A percentile compares a stretch with the other conserved stretches of the same genome.
These are phyloP conservation scores for Metrosideros polymorpha DNA, from an alignment of 441 rosid species.

Conservation along the genomic window DNA sequence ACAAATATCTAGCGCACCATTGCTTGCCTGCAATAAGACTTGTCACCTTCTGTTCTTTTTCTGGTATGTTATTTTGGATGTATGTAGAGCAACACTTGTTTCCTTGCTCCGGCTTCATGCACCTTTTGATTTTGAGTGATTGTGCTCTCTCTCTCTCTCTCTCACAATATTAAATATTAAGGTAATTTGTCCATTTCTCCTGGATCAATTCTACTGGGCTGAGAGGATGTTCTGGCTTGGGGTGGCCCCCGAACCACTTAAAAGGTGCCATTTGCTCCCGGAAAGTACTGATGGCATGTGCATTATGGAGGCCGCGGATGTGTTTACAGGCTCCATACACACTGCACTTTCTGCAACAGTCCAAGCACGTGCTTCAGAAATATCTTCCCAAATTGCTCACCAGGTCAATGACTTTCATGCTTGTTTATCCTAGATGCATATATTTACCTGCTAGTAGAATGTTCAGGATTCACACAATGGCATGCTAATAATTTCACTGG, in stretches of 20 bases:
- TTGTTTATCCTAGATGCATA: background rate
- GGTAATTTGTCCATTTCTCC: slow-evolving; percentile 82
- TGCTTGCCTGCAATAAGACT: background rate
- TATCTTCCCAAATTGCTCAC: slow-evolving; percentile 40
- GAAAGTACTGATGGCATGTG: slow-evolving; percentile 28
- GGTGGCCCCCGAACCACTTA: slow-evolving; percentile 75
- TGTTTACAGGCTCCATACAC: slow-evolving; percentile 41
- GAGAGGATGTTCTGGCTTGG: slow-evolving; percentile 93
- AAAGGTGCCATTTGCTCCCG: slow-evolving; percentile 41
- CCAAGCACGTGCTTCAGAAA: slow-evolving; percentile 40
- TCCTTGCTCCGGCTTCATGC: background rate
- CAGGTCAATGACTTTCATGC: slow-evolving; percentile 40
- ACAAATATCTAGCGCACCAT: background rate
- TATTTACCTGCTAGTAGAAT: background rate
- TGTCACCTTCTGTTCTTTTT: background rate
- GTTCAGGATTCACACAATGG: background rate
- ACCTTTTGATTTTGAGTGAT: background rate
- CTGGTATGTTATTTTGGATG: background rate
- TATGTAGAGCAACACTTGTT: background rate
- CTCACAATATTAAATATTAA: slow-evolving; percentile 18
- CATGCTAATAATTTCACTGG: background rate
- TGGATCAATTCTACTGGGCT: slow-evolving; percentile 97
- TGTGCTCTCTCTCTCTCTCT: background rate
- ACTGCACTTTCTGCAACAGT: slow-evolving; percentile 44
- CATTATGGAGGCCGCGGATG: slow-evolving; percentile 37